These are phyloP conservation scores for Thalassiosira delicatula DNA, from an alignment of 352 stramenopile species.

Conservation along the genomic window DNA sequence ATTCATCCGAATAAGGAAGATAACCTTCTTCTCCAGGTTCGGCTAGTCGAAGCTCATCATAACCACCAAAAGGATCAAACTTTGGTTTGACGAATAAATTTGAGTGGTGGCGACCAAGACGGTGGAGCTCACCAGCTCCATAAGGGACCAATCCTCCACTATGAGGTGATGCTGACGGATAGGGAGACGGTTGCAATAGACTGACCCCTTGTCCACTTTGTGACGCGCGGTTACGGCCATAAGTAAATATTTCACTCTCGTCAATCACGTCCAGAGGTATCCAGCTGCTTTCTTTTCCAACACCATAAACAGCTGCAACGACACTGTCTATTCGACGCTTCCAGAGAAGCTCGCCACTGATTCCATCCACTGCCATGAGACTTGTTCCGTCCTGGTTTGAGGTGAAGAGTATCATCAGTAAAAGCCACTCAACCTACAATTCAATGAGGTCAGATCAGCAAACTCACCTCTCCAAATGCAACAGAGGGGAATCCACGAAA, in stretches of 20 bases:
- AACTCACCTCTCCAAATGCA: conserved; percentile 63
- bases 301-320: conserved; percentile 79
- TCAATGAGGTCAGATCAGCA: not conserved
- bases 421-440: not conserved
- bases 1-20: conserved; percentile 8
- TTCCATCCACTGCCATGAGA: conserved; percentile 70
- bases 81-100: conserved; percentile 57
- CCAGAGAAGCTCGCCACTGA: conserved; percentile 67
- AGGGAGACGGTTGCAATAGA: conserved; percentile 22
- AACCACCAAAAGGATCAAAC: conserved; percentile 29
- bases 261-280: conserved; percentile 73
- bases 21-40: conserved; percentile 24
- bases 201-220: not conserved
- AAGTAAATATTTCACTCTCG: conserved; percentile 53
- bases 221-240: conserved; percentile 17
- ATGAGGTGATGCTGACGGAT: conserved; percentile 6
- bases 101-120: conserved; percentile 44
- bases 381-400: conserved; percentile 65
- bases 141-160: conserved; percentile 45
- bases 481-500: conserved; percentile 58
- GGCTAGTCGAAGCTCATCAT: conserved; percentile 19
- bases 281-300: conserved; percentile 72
- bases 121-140: conserved; percentile 29
- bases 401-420: not conserved
- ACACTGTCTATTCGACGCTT: conserved; percentile 68